These are phyloP conservation scores for Themeda triandra DNA, from an alignment of 176 grass and related monocot species.

Conservation along the genomic window DNA sequence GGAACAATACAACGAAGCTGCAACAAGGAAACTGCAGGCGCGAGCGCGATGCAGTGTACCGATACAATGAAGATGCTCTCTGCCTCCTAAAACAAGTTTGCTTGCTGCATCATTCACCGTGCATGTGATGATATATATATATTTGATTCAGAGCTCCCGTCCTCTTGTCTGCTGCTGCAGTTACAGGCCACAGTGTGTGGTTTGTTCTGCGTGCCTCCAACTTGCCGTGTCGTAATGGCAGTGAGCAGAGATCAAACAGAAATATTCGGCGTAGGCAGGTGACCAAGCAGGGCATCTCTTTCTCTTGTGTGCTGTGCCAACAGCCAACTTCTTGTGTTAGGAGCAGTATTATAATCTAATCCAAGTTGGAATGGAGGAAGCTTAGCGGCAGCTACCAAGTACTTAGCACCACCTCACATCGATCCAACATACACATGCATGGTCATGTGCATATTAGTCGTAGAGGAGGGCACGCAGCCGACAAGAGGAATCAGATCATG, in stretches of 20 bases:
- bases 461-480: not conserved
- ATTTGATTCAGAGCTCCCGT: not conserved
- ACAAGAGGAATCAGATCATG: not conserved
- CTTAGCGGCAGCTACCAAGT: not conserved
- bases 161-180: conserved; percentile 9
- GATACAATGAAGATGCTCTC: not conserved
- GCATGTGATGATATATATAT: not conserved
- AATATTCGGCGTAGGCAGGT: not conserved
- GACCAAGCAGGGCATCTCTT: not conserved
- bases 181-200: not conserved
- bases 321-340: not conserved
- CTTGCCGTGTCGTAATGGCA: not conserved
- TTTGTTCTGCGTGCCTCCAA: not conserved
- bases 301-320: not conserved
- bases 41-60: not conserved
- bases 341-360: not conserved
- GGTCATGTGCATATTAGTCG: not conserved
- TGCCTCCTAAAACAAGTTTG: not conserved
- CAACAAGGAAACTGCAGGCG: not conserved
- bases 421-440: not conserved
- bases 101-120: too few species aligned
- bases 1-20: too few species aligned
- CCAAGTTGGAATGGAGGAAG: not conserved
- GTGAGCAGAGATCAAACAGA: not conserved
- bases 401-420: too few species aligned